phyloP scores from a whole-genome alignment of 768 basidiomycete species.

The Terana coerulea region DNA sequence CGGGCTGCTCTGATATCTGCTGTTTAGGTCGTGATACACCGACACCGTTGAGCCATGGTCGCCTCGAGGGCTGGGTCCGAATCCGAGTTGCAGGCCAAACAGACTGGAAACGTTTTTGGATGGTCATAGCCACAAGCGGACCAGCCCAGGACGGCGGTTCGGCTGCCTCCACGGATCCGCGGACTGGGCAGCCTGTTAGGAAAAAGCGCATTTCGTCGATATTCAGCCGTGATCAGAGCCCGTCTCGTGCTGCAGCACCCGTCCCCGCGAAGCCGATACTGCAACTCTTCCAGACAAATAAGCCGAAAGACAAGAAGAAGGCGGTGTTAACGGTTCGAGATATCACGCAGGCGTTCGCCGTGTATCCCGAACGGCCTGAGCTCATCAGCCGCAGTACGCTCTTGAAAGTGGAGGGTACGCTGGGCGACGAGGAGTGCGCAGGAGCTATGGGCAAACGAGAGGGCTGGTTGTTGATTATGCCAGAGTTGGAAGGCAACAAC shows the following conservation, averaged over 20 bases:
- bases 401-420: slow-evolving; percentile 85
- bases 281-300: slow-evolving; percentile 57
- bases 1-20: neutral
- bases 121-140: slow-evolving; percentile 57
- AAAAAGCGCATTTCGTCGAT: slow-evolving; percentile 65
- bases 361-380: slow-evolving; percentile 95
- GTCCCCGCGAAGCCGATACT: slow-evolving; percentile 35
- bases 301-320: slow-evolving; percentile 72
- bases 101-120: slow-evolving; percentile 93
- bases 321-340: slow-evolving; percentile 64
- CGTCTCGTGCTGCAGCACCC: slow-evolving; percentile 16
- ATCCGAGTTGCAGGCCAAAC: slow-evolving; percentile 94
- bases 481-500: slow-evolving; percentile 65
- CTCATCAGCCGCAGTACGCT: slow-evolving; percentile 85
- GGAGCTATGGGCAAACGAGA: slow-evolving; percentile 64
- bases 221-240: slow-evolving; percentile 51
- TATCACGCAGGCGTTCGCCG: slow-evolving; percentile 85
- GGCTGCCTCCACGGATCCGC: slow-evolving; percentile 21
- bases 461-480: slow-evolving; percentile 90
- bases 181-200: slow-evolving; percentile 17
- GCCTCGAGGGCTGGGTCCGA: slow-evolving; percentile 89
- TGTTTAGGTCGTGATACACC: slow-evolving; percentile 44
- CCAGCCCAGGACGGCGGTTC: slow-evolving; percentile 16
- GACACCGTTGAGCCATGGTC: slow-evolving; percentile 62
- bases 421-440: slow-evolving; percentile 75